Conservation (phyloP, 768 basidiomycete species). For the Termitomyces sp. region DNA sequence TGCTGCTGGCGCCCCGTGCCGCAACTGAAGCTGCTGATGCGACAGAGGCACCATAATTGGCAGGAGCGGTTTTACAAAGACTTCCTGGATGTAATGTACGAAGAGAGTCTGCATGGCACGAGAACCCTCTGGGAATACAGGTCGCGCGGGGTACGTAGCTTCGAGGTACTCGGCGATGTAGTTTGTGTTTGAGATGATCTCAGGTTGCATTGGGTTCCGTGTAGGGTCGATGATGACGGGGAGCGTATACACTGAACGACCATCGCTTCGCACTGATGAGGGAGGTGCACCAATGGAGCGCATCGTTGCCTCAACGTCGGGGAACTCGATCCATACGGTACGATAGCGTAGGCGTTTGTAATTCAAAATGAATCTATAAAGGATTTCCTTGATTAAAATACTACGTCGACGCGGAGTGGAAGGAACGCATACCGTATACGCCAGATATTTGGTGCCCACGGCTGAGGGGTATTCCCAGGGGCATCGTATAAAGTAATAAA, state of each 20-base stretch:
- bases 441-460: conserved; percentile 82
- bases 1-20: conserved; percentile 44
- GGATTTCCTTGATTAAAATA: background rate
- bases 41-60: conserved; percentile 69
- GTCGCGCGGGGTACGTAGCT: conserved; percentile 60
- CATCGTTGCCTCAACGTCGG: conserved; percentile 62
- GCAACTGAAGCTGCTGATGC: conserved; percentile 56
- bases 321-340: conserved; percentile 69
- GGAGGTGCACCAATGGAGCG: conserved; percentile 59
- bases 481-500: conserved; percentile 67
- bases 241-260: conserved; percentile 61
- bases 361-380: conserved; percentile 65
- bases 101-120: conserved; percentile 67
- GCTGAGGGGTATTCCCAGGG: conserved; percentile 53
- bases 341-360: conserved; percentile 69
- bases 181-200: conserved; percentile 56
- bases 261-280: conserved; percentile 48
- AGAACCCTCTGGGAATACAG: conserved; percentile 68
- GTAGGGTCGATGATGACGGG: conserved; percentile 67
- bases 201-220: conserved; percentile 38
- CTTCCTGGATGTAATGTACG: conserved; percentile 65
- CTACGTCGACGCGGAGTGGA: background rate
- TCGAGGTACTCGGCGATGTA: conserved; percentile 74
- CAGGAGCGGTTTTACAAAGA: conserved; percentile 62
- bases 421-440: conserved; percentile 48